Evolutionary conservation across 225 moss, liverwort and hornwort genomes (phyloP), one percentile per base, ranked within the genome.

Genomic region (Rhytidiadelphus loreus): DNA sequence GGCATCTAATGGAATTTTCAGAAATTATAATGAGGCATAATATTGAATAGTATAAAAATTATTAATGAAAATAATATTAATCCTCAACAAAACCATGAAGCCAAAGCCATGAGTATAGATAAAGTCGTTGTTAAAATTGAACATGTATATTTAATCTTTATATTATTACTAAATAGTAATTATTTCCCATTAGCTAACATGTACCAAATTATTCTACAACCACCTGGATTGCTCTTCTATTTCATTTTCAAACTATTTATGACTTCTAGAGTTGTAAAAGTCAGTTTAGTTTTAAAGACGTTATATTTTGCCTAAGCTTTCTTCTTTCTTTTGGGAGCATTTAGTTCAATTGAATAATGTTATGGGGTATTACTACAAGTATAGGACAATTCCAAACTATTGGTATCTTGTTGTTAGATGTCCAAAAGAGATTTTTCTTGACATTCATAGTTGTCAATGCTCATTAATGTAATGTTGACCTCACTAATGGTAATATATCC

Each of bases 321-420:
- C 50, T 50, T 50, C 3, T 50, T 50, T 11, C 50, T 9, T 11
- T 50, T 50, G 50, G 9, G 12, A 50, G 11, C 11, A 50, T 50
- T 11, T 50, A 50, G 3, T 50, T 50, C 9, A 50, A 50, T 9
- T 50, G 11, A 50, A 50, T 50, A 9, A 50, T 50, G 9, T 50
- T 50, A 50, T 50, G 50, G 50, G 11, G 12, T 50, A 50, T 9
- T 9, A 9, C 11, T 50, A 50, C 50, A 50, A 50, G 10, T 50
- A 50, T 50, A 50, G 11, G 11, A 50, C 50, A 50, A 50, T 50
- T 50, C 10, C 9, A 50, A 3, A 50, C 50, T 29, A 65, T 6
- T 0, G 5, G 2, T 9, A 71, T 29, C 0, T 9, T 28, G 6
- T 44, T 44, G n/a, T n/a, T n/a, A 44, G 5, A 29, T 44, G 25